Evolutionary conservation across 345 rosid species (phyloP).

Genomic region (Erucastrum elatum): DNA sequence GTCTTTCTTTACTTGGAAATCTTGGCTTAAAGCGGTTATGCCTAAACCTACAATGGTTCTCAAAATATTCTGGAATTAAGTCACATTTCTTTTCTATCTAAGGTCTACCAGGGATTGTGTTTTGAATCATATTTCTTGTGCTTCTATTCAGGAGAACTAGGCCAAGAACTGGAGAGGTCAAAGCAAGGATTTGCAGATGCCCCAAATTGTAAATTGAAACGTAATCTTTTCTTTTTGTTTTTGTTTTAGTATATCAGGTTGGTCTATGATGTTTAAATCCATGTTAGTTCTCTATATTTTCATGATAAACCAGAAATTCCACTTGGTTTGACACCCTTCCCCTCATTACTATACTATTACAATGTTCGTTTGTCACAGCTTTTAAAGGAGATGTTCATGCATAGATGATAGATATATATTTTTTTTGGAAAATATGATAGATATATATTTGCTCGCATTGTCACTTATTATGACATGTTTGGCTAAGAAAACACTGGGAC

Average conservation of each 20-base stretch:
- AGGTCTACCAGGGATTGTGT: not conserved
- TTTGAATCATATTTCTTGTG: constrained; percentile 18
- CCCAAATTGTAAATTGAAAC: not conserved
- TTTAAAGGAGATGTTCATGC: not conserved
- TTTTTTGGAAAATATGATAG: no score
- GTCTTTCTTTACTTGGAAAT: no score
- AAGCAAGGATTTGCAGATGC: not conserved
- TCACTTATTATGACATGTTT: no score
- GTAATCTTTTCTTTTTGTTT: not conserved
- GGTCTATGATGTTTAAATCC: not conserved
- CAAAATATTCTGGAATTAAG: not conserved
- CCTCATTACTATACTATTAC: not conserved
- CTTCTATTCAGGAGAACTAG: constrained; percentile 62
- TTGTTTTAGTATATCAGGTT: not conserved
- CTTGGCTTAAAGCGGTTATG: constrained; percentile 93
- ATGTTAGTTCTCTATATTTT: not conserved
- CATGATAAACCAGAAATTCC: not conserved
- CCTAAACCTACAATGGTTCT: constrained; percentile 85
- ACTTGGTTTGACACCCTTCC: not conserved
- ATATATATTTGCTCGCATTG: no score
- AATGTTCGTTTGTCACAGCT: constrained; percentile 28
- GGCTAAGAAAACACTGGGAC: no score
- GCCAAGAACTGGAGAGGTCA: constrained; percentile 40
- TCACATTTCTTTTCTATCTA: not conserved
- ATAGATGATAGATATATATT: no score